Evolutionary conservation across 176 grass and related monocot genomes (phyloP).

Genomic region (Aegilops longissima): DNA sequence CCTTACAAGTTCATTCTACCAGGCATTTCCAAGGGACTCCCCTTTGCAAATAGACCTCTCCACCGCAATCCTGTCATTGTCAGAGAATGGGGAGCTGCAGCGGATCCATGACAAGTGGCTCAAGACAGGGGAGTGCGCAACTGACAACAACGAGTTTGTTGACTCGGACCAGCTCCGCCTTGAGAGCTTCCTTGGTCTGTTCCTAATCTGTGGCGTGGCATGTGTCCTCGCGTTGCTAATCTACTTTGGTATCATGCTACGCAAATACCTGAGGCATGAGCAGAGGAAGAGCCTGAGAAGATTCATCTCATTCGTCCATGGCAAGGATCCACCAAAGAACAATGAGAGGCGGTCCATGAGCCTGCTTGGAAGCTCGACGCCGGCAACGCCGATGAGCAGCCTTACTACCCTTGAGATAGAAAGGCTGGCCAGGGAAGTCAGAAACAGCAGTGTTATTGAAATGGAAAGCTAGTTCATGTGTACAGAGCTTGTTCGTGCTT

Average conservation of each 20-base stretch:
- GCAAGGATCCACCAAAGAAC: slow-evolving; percentile 36
- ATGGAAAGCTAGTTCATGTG: slow-evolving; percentile 8
- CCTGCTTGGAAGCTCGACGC: background rate
- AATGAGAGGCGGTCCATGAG: slow-evolving; percentile 14
- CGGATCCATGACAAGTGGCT: slow-evolving; percentile 93
- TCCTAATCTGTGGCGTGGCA: slow-evolving; percentile 71
- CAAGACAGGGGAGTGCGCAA: slow-evolving; percentile 29
- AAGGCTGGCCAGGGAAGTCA: background rate
- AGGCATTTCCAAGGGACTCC: slow-evolving; percentile 90
- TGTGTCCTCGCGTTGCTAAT: slow-evolving; percentile 60
- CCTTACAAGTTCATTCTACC: slow-evolving; percentile 37
- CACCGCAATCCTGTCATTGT: slow-evolving; percentile 74
- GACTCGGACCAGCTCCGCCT: slow-evolving; percentile 71
- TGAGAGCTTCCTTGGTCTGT: slow-evolving; percentile 79
- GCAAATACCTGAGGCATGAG: slow-evolving; percentile 35
- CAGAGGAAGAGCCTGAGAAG: slow-evolving; percentile 17
- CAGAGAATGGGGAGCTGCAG: slow-evolving; percentile 89
- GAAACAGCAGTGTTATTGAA: background rate
- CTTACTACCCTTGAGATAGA: slow-evolving; percentile 16
- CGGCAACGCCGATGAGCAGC: background rate
- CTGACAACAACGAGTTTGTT: slow-evolving; percentile 44
- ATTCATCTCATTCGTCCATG: slow-evolving; percentile 65
- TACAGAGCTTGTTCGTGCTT: no score
- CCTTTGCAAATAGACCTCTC: slow-evolving; percentile 79
- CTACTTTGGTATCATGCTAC: slow-evolving; percentile 57